Evolutionary conservation across 2,329 filamentous ascomycete genomes (phyloP).

Genomic region (Rhinocladiella similis): DNA sequence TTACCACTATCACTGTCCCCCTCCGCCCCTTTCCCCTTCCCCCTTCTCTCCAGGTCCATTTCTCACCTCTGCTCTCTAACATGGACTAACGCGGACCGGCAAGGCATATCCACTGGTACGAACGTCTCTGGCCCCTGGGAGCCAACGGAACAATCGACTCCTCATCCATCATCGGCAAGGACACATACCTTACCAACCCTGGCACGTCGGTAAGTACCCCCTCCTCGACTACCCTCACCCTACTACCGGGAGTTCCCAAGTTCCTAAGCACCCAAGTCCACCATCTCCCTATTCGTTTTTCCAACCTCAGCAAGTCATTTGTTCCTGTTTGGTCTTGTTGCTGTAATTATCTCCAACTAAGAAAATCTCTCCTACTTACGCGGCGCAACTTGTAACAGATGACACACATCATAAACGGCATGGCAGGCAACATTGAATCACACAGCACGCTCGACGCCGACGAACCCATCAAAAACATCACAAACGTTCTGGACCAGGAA

Average conservation of each 20-base stretch:
- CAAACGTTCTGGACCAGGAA: slow-evolving; percentile 45
- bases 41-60: not conserved
- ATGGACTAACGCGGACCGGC: no score
- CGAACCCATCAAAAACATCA: slow-evolving; percentile 42
- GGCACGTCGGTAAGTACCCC: slow-evolving; percentile 48
- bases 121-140: slow-evolving; percentile 43
- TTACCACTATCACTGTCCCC: not conserved
- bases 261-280: no score
- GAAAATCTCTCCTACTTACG: no score
- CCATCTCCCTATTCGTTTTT: no score
- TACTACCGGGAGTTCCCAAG: no score
- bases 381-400: no score
- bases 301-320: no score
- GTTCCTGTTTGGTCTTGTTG: no score
- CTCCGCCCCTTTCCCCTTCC: not conserved
- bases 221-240: slow-evolving; percentile 25
- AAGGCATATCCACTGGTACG: slow-evolving; percentile 52
- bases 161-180: slow-evolving; percentile 45
- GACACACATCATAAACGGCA: slow-evolving; percentile 48
- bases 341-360: no score
- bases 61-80: no score
- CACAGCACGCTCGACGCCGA: slow-evolving; percentile 43
- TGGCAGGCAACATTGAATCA: slow-evolving; percentile 55
- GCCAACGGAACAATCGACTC: slow-evolving; percentile 44
- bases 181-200: slow-evolving; percentile 51